Base-by-base conservation (phyloP, 495 filamentous ascomycete species). In the Aspergillus mulundensis region DNA sequence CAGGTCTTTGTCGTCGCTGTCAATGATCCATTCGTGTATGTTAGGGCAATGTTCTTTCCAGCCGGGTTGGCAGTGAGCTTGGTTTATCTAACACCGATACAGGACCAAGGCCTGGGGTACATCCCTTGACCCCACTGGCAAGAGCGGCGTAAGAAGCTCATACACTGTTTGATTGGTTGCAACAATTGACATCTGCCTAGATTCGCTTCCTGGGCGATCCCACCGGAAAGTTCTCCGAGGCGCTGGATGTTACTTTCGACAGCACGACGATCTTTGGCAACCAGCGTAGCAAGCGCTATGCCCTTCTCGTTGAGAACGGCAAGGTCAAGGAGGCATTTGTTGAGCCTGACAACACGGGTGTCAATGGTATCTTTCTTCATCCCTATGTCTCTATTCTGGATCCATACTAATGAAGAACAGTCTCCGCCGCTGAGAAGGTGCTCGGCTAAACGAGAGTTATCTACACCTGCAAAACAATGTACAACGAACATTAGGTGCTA, bases 21-120 rank as follows among this genome's bases (percentile, higher is more conserved):
- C 68, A 98, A 98, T 73, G 94, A 98, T 69, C 83, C 91, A 24
- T 97, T 97, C 71, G 94, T 97, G 84, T 95, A 81, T 76, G 88
- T 73, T 16, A 3, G 41, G 3, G 23, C 34, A 14, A 14, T 28
- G 0, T 41, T 10, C 36, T 7, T n/a, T 47, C 32, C 40, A 16
- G 21, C 6, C 12, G 4, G n/a, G 4, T 25, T 12, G 23, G n/a
- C n/a, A n/a, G 23, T 5, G 23, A 46, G 21, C 23, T 44, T 25
- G 21, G 24, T 23, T 14, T 11, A 46, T 16, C n/a, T 48, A 40
- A 50, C 48, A 47, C 5, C n/a, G 21, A 41, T 55, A 42, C 34
- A 93, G 88, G 25, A 95, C 89, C 78, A 94, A 93, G 75, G 90
- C 90, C 7, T 96, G 91, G 90, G 87, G 74, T 19, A 75, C 82